A percentile compares a stretch with the other conserved stretches of the same genome.
phyloP scores from a whole-genome alignment of 352 stramenopile species.

The Elongisporangium anandrum region DNA sequence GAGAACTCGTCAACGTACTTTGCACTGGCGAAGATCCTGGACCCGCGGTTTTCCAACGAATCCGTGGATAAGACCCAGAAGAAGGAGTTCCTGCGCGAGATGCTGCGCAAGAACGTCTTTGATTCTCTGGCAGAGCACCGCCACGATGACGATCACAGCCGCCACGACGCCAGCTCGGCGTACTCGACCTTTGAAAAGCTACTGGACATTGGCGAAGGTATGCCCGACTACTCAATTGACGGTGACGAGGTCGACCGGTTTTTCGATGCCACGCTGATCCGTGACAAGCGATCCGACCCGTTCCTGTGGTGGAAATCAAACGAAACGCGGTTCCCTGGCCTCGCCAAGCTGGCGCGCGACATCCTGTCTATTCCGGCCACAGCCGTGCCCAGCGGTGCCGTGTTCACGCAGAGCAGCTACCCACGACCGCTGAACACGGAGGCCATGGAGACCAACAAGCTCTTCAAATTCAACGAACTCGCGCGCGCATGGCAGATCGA shows the following conservation, averaged over 20 bases:
- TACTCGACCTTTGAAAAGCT: constrained; percentile 83
- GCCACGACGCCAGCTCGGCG: constrained; percentile 57
- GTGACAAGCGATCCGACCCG: constrained; percentile 73
- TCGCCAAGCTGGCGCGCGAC: constrained; percentile 75
- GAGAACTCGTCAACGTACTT: constrained; percentile 71
- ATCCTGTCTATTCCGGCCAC: constrained; percentile 72
- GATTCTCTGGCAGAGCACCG: constrained; percentile 50
- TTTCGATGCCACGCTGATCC: constrained; percentile 75
- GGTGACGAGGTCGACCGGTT: constrained; percentile 80
- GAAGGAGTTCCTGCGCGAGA: constrained; percentile 72
- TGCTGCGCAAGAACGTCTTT: constrained; percentile 70
- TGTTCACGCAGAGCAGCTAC: constrained; percentile 69
- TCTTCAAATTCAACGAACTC: constrained; percentile 74
- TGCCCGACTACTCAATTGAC: constrained; percentile 73
- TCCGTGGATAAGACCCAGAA: constrained; percentile 71
- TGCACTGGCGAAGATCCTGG: constrained; percentile 67
- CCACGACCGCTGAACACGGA: constrained; percentile 52
- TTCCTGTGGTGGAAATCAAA: constrained; percentile 86
- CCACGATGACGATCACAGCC: constrained; percentile 45
- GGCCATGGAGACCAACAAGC: constrained; percentile 59
- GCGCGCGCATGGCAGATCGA: constrained; percentile 75
- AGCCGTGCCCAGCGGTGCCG: constrained; percentile 53
- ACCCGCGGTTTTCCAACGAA: constrained; percentile 78
- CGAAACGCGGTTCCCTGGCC: constrained; percentile 59
- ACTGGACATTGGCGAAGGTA: constrained; percentile 75